A percentile compares a stretch with the other conserved stretches of the same genome.
Conservation (phyloP, 306 rosid genomes). For the Sophora flavescens region DNA sequence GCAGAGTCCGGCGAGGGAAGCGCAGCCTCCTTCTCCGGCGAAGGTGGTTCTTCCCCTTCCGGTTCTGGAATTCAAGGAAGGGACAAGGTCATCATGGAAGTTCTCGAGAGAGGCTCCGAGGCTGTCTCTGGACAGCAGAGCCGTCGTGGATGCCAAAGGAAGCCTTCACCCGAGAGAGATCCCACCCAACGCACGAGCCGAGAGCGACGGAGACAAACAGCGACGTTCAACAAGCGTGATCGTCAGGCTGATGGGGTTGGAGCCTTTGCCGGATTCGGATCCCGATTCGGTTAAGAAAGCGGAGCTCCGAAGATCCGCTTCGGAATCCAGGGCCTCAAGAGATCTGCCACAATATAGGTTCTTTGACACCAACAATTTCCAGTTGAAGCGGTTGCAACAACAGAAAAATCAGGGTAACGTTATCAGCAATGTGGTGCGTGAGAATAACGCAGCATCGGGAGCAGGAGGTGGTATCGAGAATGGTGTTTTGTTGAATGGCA, state of each 20-base stretch:
- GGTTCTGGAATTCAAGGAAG: slow-evolving; percentile 76
- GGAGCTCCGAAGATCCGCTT: slow-evolving; percentile 88
- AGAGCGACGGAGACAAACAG: slow-evolving; percentile 60
- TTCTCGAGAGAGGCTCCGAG: slow-evolving; percentile 92
- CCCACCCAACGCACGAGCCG: slow-evolving; percentile 42
- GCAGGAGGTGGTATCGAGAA: slow-evolving; percentile 4
- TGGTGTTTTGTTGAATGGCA: slow-evolving; percentile 38
- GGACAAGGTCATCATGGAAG: slow-evolving; percentile 86
- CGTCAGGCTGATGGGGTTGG: slow-evolving; percentile 93
- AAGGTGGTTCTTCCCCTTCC: slow-evolving; percentile 66
- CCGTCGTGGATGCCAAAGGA: slow-evolving; percentile 83
- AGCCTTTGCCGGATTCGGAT: slow-evolving; percentile 62
- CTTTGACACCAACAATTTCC: slow-evolving; percentile 58
- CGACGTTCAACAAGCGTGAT: slow-evolving; percentile 91
- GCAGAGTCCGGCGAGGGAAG: slow-evolving; percentile 48
- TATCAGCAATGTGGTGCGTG: slow-evolving; percentile 45
- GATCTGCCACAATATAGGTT: slow-evolving; percentile 69
- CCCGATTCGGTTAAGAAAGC: slow-evolving; percentile 59
- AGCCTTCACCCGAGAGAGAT: slow-evolving; percentile 69
- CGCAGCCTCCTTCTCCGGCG: slow-evolving; percentile 46
- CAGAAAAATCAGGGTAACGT: background rate
- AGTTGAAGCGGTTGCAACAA: slow-evolving; percentile 54
- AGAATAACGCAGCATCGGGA: slow-evolving; percentile 14
- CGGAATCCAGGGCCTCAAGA: slow-evolving; percentile 84
- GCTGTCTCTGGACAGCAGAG: slow-evolving; percentile 91